These are phyloP conservation scores for Phragmites australis DNA, from an alignment of 176 grass and related monocot genomes.

Conservation along the genomic window DNA sequence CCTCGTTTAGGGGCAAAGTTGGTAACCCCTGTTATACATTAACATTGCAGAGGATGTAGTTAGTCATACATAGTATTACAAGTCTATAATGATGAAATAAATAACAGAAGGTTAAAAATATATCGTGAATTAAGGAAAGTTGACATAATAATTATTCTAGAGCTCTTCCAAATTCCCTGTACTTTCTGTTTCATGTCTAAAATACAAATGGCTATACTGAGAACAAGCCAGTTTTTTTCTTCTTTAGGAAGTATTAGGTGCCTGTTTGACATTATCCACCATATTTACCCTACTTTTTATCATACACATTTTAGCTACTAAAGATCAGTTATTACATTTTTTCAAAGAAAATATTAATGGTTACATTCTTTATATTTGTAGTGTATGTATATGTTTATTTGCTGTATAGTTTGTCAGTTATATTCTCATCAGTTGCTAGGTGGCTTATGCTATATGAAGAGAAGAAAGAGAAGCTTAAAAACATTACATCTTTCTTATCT, in stretches of 20 bases:
- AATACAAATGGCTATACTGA: neutral
- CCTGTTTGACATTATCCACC: neutral
- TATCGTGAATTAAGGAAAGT: neutral
- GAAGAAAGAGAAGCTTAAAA: slow-evolving; percentile 1
- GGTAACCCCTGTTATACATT: slow-evolving; percentile 58
- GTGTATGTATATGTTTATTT: neutral
- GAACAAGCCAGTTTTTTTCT: neutral
- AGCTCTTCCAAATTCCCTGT: neutral
- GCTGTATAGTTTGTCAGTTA: neutral
- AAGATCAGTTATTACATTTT: neutral
- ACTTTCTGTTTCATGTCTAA: neutral
- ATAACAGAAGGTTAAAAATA: neutral
- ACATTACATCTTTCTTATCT: slow-evolving; percentile 60
- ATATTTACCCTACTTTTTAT: neutral
- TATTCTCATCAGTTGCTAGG: slow-evolving; percentile 10
- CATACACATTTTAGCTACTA: neutral
- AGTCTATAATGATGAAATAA: neutral
- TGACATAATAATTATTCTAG: neutral
- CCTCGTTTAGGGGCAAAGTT: slow-evolving; percentile 48
- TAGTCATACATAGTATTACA: neutral
- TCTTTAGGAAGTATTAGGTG: neutral
- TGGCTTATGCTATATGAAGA: neutral
- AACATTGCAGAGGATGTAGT: neutral
- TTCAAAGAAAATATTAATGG: neutral
- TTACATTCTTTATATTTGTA: neutral